Evolutionary conservation across 257 asterid genomes (phyloP), one percentile per base, ranked within the genome.

Genomic region (Craterostigma plantagineum): DNA sequence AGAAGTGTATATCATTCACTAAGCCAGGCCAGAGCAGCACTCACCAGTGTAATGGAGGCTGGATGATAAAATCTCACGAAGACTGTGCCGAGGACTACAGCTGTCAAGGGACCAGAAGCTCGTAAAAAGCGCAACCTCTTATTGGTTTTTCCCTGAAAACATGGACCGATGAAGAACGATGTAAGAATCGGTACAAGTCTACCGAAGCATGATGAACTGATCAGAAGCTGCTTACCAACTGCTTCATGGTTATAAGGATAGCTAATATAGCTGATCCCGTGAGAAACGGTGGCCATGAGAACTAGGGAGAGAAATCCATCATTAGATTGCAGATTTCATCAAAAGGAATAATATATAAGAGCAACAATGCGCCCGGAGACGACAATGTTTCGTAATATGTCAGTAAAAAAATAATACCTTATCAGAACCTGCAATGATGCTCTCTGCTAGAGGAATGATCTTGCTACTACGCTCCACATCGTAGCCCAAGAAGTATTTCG

Each of bases 101-200:
- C 99, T 36, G 99, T 90, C 34, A 83, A 92, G 55, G 99, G 95
- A 60, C 95, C 99, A 58, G 92, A 63, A 42, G 99, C 95, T 52
- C 92, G 80, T 42, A 83, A 59, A 62, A 90, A 75, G 47, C 80
- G 79, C 38, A 90, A 66, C 38, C 43, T 18, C 54, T 90, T 90
- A 55, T 65, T 66, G 56, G 86, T 14, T 59, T 83, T 71, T 37
- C 95, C 99, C 95, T 90, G 70, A 18, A 43, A 55, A 52, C 43
- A 33, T 6, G 3, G 14, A 68, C 46, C 66, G 71, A 39, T 35
- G 17, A 39, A 62, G 38, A 9, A 15, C 3, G 10, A 16, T 9
- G 16, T 12, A 16, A 10, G 48, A 8, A 43, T 15, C 3, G 30
- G 34, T 33, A 7, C 23, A 16, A 13, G 41, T 10, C n/a, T 8